Evolutionary conservation across 352 stramenopile genomes (phyloP).

Genomic region (Phytophthora lateralis): DNA sequence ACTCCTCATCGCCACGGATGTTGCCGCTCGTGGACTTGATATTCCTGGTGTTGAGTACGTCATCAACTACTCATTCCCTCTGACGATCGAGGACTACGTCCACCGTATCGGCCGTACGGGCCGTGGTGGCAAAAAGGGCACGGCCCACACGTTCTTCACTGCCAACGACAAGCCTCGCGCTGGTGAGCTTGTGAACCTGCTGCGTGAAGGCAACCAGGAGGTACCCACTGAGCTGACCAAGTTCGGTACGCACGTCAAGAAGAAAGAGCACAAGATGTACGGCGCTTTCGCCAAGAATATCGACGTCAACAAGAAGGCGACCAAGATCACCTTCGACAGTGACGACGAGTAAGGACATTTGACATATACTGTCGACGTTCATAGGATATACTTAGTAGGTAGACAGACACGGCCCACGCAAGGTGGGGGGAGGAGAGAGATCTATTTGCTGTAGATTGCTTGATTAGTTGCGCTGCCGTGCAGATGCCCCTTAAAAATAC

Average conservation of each 20-base stretch:
- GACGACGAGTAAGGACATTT: slow-evolving; percentile 56
- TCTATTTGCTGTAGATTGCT: slow-evolving; percentile 39
- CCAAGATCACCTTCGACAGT: slow-evolving; percentile 97
- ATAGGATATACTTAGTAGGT: slow-evolving; percentile 36
- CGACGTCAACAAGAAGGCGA: slow-evolving; percentile 96
- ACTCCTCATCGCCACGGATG: slow-evolving; percentile 97
- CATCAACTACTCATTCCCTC: slow-evolving; percentile 97
- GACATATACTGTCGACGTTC: slow-evolving; percentile 19
- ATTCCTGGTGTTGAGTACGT: slow-evolving; percentile 97
- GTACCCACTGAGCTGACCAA: slow-evolving; percentile 95
- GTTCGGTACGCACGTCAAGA: slow-evolving; percentile 99
- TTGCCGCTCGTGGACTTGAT: slow-evolving; percentile 96
- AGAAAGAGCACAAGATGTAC: slow-evolving; percentile 99
- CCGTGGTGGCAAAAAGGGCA: slow-evolving; percentile 94
- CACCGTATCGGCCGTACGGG: slow-evolving; percentile 95
- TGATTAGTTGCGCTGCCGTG: slow-evolving; percentile 25
- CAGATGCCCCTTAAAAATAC: slow-evolving; percentile 20
- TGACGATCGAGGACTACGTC: slow-evolving; percentile 98
- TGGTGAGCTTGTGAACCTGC: slow-evolving; percentile 96
- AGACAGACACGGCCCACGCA: slow-evolving; percentile 5
- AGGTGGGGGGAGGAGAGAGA: slow-evolving; percentile 2
- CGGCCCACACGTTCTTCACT: slow-evolving; percentile 98
- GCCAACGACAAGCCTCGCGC: slow-evolving; percentile 96
- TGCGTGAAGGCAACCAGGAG: slow-evolving; percentile 93
- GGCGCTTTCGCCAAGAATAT: slow-evolving; percentile 95